Evolutionary conservation across 2,329 filamentous ascomycete genomes (phyloP).

Genomic region (Fusarium sulawesiense): DNA sequence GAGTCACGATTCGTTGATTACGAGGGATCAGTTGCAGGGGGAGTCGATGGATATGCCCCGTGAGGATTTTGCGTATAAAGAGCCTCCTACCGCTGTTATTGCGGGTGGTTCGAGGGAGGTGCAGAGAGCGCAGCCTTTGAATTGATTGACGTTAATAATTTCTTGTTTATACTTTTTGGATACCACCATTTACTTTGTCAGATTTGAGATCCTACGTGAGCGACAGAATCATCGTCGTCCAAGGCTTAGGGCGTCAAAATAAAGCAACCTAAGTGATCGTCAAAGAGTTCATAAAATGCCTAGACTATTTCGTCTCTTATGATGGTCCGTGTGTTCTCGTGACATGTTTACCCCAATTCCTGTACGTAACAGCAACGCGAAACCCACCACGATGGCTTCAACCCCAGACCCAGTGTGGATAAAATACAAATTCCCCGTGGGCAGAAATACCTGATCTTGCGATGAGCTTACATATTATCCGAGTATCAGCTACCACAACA

Average conservation of each 20-base stretch:
- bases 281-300: too few species aligned
- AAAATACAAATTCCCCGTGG: conserved; percentile 11
- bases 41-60: conserved; percentile 29
- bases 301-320: too few species aligned
- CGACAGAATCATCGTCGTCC: too few species aligned
- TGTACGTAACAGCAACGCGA: conserved; percentile 38
- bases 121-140: conserved; percentile 25
- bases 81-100: conserved; percentile 33
- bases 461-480: neutral
- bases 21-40: conserved; percentile 32
- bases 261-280: too few species aligned
- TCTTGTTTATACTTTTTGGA: conserved; percentile 3
- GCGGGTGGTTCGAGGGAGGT: conserved; percentile 32
- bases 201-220: too few species aligned
- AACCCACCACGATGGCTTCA: conserved; percentile 18
- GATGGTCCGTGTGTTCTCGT: neutral
- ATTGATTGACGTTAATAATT: neutral
- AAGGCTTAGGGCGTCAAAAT: too few species aligned
- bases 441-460: neutral
- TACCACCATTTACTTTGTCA: conserved; percentile 13
- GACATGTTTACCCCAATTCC: neutral
- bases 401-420: conserved; percentile 30
- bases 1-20: conserved; percentile 47
- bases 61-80: conserved; percentile 8
- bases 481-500: fast-evolving